A percentile compares a stretch with the other conserved stretches of the same genome.
These are phyloP conservation scores for Cercospora citrullina DNA, from an alignment of 2,329 filamentous ascomycete species.

Conservation along the genomic window DNA sequence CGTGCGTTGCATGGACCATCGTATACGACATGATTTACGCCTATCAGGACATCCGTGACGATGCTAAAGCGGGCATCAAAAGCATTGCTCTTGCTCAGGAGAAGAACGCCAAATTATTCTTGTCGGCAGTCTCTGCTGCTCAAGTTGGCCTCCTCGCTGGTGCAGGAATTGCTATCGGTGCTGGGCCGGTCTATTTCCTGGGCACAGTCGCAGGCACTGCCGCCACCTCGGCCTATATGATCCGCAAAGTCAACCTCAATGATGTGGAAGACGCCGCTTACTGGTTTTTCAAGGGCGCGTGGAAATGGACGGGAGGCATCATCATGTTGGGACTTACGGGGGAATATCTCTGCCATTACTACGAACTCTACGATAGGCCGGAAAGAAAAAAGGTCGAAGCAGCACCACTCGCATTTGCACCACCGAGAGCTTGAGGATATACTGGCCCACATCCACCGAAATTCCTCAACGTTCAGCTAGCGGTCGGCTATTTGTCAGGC, in stretches of 20 bases:
- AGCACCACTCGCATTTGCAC: not conserved
- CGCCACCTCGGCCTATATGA: slow-evolving; percentile 58
- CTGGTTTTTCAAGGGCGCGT: slow-evolving; percentile 64
- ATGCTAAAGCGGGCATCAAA: slow-evolving; percentile 83
- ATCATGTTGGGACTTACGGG: slow-evolving; percentile 57
- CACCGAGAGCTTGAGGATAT: slow-evolving; percentile 1
- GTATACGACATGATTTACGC: slow-evolving; percentile 93
- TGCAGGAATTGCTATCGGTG: slow-evolving; percentile 64
- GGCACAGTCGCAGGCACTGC: slow-evolving; percentile 60
- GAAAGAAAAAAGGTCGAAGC: not conserved
- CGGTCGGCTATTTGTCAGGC: not conserved
- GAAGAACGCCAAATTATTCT: slow-evolving; percentile 71
- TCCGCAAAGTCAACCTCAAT: slow-evolving; percentile 58
- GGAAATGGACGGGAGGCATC: slow-evolving; percentile 58
- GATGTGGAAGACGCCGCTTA: slow-evolving; percentile 61
- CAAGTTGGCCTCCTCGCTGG: slow-evolving; percentile 70
- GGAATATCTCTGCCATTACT: slow-evolving; percentile 49
- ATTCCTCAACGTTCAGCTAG: not conserved
- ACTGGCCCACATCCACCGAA: not conserved
- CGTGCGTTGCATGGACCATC: slow-evolving; percentile 82
- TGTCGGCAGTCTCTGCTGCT: slow-evolving; percentile 66
- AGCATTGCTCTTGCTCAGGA: slow-evolving; percentile 81
- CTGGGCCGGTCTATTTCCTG: slow-evolving; percentile 60
- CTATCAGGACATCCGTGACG: slow-evolving; percentile 86
- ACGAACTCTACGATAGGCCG: slow-evolving; percentile 16